Evolutionary conservation across 805 yeast species (phyloP), one percentile per base, ranked within the genome.

Genomic region (Hanseniaspora nectarophila): DNA sequence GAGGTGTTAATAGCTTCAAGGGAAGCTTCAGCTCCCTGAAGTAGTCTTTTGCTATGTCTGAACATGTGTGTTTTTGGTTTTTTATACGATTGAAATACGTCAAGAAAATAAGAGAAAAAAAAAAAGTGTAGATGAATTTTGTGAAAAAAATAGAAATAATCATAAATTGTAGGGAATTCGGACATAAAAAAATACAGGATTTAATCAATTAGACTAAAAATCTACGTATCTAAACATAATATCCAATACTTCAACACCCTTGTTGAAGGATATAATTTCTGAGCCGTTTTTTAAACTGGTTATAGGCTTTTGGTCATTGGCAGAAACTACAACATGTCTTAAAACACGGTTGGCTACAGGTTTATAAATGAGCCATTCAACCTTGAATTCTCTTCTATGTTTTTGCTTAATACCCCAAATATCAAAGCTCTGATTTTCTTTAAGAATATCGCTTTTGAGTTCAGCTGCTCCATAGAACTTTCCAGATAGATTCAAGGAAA

Each of bases 381-480:
- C 73, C 28, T 73, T 69, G 57, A 80, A 80, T 2, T 23, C 12
- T 21, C 16, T 37, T 21, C 12, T 37, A 8, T 37, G 20, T 37
- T 37, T 37, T 10, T 21, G n/a, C 16, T 37, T 20, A 5, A 2
- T 12, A 13, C 21, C n/a, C 0, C 73, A 66, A 0, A 77, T 76
- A 32, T 70, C 74, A 74, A 78, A 78, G 44, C 73, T 71, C 10
- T 58, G 46, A 15, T 72, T 66, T 39, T 71, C 68, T 44, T 69
- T 71, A 80, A 81, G 75, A 56, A 57, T 58, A 56, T 54, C 57
- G 0, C 70, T 64, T 1, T 59, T 63, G 81, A 80, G 76, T 57
- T 76, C 76, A 7, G 79, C 78, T 16, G 77, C 68, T 0, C 81
- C 83, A 61, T 80, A 76, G 57, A 78, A 78, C 54, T 69, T 71